Evolutionary conservation across 2,329 filamentous ascomycete species (phyloP).

Genomic region (Aspergillus caelatus): DNA sequence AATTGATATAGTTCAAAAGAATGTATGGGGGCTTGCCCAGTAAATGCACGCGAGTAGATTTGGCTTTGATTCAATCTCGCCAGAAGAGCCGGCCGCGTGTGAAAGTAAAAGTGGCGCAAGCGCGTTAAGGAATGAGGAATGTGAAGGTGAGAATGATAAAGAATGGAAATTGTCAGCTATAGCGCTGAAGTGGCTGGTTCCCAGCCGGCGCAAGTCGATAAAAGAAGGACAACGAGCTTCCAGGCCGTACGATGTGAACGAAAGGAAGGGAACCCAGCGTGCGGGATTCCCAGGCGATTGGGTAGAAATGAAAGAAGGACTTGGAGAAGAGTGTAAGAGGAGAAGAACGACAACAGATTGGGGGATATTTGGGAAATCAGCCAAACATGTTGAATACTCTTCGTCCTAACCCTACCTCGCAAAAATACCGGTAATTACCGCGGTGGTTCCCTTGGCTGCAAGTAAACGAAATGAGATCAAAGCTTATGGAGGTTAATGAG

Average conservation of each 20-base stretch:
- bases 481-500: slow-evolving; percentile 11
- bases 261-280: slow-evolving; percentile 14
- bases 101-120: slow-evolving; percentile 19
- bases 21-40: not conserved
- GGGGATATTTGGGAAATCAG: not conserved
- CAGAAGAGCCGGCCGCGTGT: slow-evolving; percentile 13
- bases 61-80: not conserved
- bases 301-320: slow-evolving; percentile 9
- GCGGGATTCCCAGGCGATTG: not conserved
- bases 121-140: slow-evolving; percentile 26
- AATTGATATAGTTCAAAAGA: not conserved
- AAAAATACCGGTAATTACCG: slow-evolving; percentile 21
- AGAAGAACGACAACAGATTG: not conserved
- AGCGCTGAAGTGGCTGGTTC: slow-evolving; percentile 15
- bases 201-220: slow-evolving; percentile 29
- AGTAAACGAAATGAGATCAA: slow-evolving; percentile 27
- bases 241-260: slow-evolving; percentile 27
- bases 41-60: not conserved
- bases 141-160: slow-evolving; percentile 14
- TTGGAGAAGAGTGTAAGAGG: slow-evolving; percentile 5
- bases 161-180: slow-evolving; percentile 23
- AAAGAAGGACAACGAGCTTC: slow-evolving; percentile 43
- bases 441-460: slow-evolving; percentile 3
- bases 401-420: not conserved
- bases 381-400: not conserved